These are phyloP conservation scores for Cucumis melo DNA, from an alignment of 306 rosid species.

Conservation along the genomic window DNA sequence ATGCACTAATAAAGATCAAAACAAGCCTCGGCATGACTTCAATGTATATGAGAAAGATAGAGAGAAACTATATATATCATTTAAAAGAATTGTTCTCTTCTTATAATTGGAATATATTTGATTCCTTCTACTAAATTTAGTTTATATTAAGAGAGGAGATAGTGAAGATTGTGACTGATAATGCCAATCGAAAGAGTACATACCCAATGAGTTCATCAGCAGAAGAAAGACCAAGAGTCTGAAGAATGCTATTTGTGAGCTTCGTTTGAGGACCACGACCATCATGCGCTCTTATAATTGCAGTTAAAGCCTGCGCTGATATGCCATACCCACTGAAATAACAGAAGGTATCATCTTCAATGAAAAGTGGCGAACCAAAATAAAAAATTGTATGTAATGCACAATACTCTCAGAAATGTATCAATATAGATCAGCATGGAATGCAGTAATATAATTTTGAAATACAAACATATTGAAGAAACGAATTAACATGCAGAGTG, in stretches of 20 bases:
- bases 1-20: background rate
- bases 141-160: background rate
- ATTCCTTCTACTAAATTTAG: background rate
- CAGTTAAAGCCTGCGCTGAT: constrained; percentile 82
- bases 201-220: constrained; percentile 86
- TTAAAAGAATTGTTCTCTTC: background rate
- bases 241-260: constrained; percentile 48
- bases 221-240: constrained; percentile 51
- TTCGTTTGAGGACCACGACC: constrained; percentile 78
- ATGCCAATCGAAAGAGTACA: background rate
- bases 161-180: background rate
- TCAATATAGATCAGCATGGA: background rate
- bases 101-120: background rate
- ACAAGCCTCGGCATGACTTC: background rate
- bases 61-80: background rate
- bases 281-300: constrained; percentile 62
- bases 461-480: background rate
- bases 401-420: background rate
- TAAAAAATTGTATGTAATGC: background rate
- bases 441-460: background rate
- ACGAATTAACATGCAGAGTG: background rate
- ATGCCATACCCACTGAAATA: constrained; percentile 80
- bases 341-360: constrained; percentile 2
- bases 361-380: background rate
- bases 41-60: background rate